Evolutionary conservation across 2,329 filamentous ascomycete genomes (phyloP).

Genomic region (Cadophora gregata): DNA sequence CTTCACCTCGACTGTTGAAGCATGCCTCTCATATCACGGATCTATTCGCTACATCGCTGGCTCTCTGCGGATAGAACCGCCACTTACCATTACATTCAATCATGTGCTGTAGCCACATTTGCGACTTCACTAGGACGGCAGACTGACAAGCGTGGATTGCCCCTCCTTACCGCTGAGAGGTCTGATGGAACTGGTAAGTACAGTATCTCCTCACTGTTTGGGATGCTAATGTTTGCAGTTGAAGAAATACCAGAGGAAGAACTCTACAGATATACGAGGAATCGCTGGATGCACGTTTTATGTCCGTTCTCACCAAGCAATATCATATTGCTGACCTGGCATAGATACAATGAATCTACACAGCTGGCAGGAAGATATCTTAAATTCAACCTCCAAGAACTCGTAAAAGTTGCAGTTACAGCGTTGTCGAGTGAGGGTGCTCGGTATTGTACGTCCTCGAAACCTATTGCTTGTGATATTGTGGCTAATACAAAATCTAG

Average conservation of each 20-base stretch:
- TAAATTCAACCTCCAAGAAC: background rate
- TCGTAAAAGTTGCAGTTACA: background rate
- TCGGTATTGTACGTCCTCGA: too few relatives aligned
- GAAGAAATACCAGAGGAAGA: background rate
- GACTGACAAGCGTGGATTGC: background rate
- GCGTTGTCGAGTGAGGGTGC: too few relatives aligned
- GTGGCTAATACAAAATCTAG: too few relatives aligned
- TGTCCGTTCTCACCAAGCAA: too few relatives aligned
- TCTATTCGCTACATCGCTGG: background rate
- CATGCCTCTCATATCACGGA: conserved; percentile 1
- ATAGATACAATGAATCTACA: background rate
- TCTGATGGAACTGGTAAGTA: background rate
- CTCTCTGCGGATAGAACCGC: background rate
- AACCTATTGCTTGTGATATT: too few relatives aligned
- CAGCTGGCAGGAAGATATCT: background rate
- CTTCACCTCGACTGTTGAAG: background rate
- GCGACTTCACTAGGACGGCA: background rate
- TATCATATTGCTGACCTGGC: too few relatives aligned
- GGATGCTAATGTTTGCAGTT: conserved; percentile 1
- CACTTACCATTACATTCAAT: background rate
- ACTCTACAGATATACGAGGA: conserved; percentile 2
- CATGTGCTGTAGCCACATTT: background rate
- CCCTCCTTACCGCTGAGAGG: background rate
- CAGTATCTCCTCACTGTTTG: background rate
- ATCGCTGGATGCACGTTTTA: conserved; percentile 2